Conservation (phyloP, 768 basidiomycete genomes). For the Termitomyces eurrhizus region DNA sequence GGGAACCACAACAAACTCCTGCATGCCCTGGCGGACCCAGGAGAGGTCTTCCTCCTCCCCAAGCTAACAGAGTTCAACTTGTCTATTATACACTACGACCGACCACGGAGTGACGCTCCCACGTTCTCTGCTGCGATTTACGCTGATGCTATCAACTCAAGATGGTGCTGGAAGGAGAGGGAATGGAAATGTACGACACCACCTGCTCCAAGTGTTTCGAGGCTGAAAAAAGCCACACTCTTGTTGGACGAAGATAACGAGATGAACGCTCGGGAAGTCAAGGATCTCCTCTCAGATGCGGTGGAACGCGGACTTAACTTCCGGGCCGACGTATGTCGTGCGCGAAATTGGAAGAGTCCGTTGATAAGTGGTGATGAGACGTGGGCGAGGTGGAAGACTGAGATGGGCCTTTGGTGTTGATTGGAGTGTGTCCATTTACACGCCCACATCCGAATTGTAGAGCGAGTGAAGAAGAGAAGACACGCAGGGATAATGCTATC, state of each 20-base stretch:
- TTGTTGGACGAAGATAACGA: not conserved
- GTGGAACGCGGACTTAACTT: not conserved
- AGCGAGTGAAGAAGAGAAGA: too few species aligned
- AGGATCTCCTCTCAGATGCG: not conserved
- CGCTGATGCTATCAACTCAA: not conserved
- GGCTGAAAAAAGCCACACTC: not conserved
- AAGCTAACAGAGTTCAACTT: not conserved
- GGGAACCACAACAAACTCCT: constrained; percentile 1
- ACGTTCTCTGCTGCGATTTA: not conserved
- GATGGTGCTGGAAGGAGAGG: not conserved
- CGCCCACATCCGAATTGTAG: too few species aligned
- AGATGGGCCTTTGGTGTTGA: not conserved
- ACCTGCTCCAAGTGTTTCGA: not conserved
- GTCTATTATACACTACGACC: not conserved
- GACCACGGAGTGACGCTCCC: not conserved
- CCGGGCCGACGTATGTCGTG: not conserved
- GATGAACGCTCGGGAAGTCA: not conserved
- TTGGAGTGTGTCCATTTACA: too few species aligned
- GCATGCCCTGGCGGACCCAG: not conserved
- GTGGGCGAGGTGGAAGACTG: not conserved
- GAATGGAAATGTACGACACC: too few species aligned
- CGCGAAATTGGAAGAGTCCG: not conserved
- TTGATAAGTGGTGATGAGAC: not conserved
- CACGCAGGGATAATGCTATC: too few species aligned
- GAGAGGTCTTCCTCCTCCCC: not conserved